Base-by-base conservation (phyloP, 2,329 filamentous ascomycete genomes). In the Aspergillus tanneri region DNA sequence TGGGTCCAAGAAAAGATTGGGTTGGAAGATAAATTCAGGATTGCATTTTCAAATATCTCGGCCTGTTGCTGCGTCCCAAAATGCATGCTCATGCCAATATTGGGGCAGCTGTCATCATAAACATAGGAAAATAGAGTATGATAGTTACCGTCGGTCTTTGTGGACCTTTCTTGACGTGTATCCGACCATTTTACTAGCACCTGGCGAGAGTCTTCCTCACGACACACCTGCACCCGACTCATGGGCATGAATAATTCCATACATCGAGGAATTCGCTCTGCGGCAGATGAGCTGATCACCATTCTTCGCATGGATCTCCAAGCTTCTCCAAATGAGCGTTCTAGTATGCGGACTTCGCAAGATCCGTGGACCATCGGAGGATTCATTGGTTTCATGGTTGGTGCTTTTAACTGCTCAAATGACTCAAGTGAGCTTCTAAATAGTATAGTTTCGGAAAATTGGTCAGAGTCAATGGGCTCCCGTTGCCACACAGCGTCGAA, bases 181-280 rank as follows among this genome's bases (percentile, higher is more conserved):
- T 66, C 62, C 3, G 65, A 67, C 64, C 65, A 67, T 53, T 60
- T 62, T 3, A 65, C 43, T 9, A 61, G 52, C 2, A 64, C 38
- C 24, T 61, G 55, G 7, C 56, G 54, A 2, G 61, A 56, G 10
- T 51, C 37, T 11, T 57, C 46, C 28, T 57, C 56, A 16, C 61
- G 58, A 14, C 47, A 54, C 9, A 67, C 46, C 44, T 65, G 63
- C 1, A 66, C 61, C n/a, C 49, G 52, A 24, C 60, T 61, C 34
- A 65, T 38, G 5, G 65, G 64, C 53, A 67, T 56, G 25, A 65
- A 65, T 6, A 60, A 46, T 16, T 66, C 63, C 5, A 61, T 55
- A n/a, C 61, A 62, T 14, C 45, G 48, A 3, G 62, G 63, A 4
- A 39, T 37, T 12, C 49, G 57, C 34, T 65, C 60, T 9, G 62